A percentile compares a stretch with the other conserved stretches of the same genome.
Conservation (phyloP, 768 basidiomycete species). For the Boletus sp. region DNA sequence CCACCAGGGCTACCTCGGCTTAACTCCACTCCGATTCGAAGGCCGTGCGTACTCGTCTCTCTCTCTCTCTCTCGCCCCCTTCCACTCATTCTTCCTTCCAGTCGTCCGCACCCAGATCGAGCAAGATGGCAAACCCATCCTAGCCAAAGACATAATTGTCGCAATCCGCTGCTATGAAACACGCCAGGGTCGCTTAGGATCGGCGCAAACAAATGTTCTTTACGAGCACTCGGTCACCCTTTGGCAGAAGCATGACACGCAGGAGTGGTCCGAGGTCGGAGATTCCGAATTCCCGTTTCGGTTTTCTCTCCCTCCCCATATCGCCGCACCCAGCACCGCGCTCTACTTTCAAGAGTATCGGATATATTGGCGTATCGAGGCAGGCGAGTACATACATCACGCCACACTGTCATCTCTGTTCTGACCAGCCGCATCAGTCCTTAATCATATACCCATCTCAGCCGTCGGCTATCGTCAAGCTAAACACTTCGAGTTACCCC, state of each 20-base stretch:
- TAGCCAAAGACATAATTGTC: slow-evolving; percentile 64
- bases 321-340: slow-evolving; percentile 65
- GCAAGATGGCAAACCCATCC: slow-evolving; percentile 65
- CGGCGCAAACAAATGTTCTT: slow-evolving; percentile 59
- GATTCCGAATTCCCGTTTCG: slow-evolving; percentile 71
- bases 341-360: slow-evolving; percentile 71
- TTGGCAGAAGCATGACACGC: slow-evolving; percentile 63
- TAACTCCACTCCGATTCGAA: slow-evolving; percentile 77
- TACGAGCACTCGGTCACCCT: slow-evolving; percentile 65
- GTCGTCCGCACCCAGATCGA: slow-evolving; percentile 73
- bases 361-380: slow-evolving; percentile 82
- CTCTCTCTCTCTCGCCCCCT: background rate
- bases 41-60: slow-evolving; percentile 50
- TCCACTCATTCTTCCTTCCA: slow-evolving; percentile 26
- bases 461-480: slow-evolving; percentile 68
- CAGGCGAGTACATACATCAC: slow-evolving; percentile 49
- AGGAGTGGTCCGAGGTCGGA: slow-evolving; percentile 59
- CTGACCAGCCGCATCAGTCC: slow-evolving; percentile 45
- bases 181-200: slow-evolving; percentile 58
- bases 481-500: slow-evolving; percentile 67
- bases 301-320: slow-evolving; percentile 61
- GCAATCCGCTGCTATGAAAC: slow-evolving; percentile 85
- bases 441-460: slow-evolving; percentile 62
- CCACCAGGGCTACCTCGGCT: slow-evolving; percentile 72
- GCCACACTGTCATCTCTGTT: slow-evolving; percentile 6